Conservation (phyloP, 441 rosid genomes). For the Eruca vesicaria region DNA sequence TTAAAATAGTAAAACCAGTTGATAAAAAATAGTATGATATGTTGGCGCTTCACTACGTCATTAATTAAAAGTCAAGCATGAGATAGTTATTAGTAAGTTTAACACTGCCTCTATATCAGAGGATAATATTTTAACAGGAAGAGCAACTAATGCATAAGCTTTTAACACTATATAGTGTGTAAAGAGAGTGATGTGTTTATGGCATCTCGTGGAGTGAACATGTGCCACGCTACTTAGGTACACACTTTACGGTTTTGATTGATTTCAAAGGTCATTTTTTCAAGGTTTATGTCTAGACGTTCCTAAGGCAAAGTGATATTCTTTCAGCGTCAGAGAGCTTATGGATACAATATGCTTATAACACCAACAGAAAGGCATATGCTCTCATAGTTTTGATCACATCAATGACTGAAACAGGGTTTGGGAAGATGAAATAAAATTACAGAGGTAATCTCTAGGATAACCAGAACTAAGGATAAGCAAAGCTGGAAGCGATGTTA, state of each 20-base stretch:
- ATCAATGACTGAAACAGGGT: slow-evolving; percentile 69
- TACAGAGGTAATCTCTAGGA: slow-evolving; percentile 79
- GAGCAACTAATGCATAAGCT: background rate
- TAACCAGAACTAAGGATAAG: slow-evolving; percentile 72
- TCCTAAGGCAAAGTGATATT: background rate
- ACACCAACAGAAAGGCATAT: slow-evolving; percentile 90
- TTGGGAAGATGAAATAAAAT: slow-evolving; percentile 56
- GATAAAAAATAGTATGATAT: too few species aligned
- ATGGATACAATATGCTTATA: slow-evolving; percentile 81
- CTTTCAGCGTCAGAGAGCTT: slow-evolving; percentile 78
- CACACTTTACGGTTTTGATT: background rate
- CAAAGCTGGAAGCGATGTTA: slow-evolving; percentile 79
- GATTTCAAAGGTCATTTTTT: background rate
- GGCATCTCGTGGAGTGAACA: slow-evolving; percentile 96
- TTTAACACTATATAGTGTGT: too few species aligned
- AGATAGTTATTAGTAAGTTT: background rate
- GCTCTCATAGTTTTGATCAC: slow-evolving; percentile 77
- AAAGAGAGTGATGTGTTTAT: too few species aligned
- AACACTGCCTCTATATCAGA: background rate
- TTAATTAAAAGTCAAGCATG: background rate
- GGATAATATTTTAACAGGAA: background rate
- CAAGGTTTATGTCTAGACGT: background rate
- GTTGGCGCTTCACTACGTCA: background rate
- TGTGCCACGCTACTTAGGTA: slow-evolving; percentile 94
- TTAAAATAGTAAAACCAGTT: too few species aligned